Percentiles rank a stretch among this genome's conserved stretches.
phyloP scores from a whole-genome alignment of 345 rosid species.

The Draba incana region DNA sequence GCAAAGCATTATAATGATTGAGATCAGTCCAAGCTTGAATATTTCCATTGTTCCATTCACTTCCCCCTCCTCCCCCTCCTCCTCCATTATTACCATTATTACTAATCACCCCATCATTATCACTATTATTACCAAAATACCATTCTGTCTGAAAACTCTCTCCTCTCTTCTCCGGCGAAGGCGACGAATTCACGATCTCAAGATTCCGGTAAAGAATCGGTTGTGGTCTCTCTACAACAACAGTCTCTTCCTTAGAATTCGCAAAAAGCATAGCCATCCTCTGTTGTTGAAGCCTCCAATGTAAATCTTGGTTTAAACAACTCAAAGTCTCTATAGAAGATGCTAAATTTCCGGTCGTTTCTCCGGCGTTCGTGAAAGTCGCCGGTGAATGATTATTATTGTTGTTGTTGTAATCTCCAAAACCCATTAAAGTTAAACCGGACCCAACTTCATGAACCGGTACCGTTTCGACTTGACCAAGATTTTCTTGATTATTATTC shows the following conservation, averaged over 20 bases:
- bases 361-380: conserved; percentile 47
- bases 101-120: conserved; percentile 36
- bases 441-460: conserved; percentile 44
- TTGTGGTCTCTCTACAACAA: conserved; percentile 45
- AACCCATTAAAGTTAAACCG: conserved; percentile 56
- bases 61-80: conserved; percentile 14
- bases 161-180: conserved; percentile 37
- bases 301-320: conserved; percentile 92
- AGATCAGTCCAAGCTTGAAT: conserved; percentile 47
- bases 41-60: conserved; percentile 41
- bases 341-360: conserved; percentile 61
- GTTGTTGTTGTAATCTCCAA: conserved; percentile 40
- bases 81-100: conserved; percentile 33
- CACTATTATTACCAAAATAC: conserved; percentile 44
- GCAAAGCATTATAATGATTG: conserved; percentile 41
- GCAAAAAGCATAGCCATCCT: conserved; percentile 71
- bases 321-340: conserved; percentile 92
- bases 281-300: conserved; percentile 99
- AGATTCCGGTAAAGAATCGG: conserved; percentile 45
- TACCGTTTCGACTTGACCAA: conserved; percentile 15
- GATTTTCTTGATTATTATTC: conserved; percentile 48
- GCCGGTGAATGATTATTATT: conserved; percentile 32
- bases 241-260: conserved; percentile 43
- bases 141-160: conserved; percentile 39
- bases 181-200: conserved; percentile 31